phyloP scores from a whole-genome alignment of 2,329 filamentous ascomycete species.

The Fusarium pseudonygamai region DNA sequence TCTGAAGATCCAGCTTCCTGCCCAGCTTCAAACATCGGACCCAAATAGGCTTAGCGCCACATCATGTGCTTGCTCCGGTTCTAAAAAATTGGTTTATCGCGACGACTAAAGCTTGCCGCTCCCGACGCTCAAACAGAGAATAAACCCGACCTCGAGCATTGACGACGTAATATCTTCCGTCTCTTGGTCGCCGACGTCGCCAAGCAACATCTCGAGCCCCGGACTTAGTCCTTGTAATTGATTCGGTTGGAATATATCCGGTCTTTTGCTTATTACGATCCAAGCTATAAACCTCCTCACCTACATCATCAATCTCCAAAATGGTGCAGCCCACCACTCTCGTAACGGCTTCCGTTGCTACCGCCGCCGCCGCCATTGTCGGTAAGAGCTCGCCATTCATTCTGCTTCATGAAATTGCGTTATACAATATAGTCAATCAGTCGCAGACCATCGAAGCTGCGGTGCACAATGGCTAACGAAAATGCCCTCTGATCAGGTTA shows the following conservation, averaged over 20 bases:
- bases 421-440: background rate
- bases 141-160: conserved; percentile 30
- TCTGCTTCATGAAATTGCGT: background rate
- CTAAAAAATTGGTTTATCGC: conserved; percentile 46
- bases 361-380: conserved; percentile 66
- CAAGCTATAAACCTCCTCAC: conserved; percentile 11
- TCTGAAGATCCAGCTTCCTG: background rate
- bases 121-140: conserved; percentile 30
- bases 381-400: conserved; percentile 54
- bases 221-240: conserved; percentile 12
- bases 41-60: conserved; percentile 31
- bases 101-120: conserved; percentile 40
- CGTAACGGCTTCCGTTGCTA: conserved; percentile 70
- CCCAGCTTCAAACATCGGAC: conserved; percentile 20
- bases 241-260: conserved; percentile 13
- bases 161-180: conserved; percentile 33
- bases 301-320: conserved; percentile 31
- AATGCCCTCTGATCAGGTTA: conserved; percentile 59
- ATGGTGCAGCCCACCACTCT: conserved; percentile 64
- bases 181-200: conserved; percentile 13
- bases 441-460: background rate
- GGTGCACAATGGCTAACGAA: conserved; percentile 29
- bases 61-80: conserved; percentile 41
- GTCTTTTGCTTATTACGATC: conserved; percentile 13
- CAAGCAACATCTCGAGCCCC: conserved; percentile 6